phyloP scores from a whole-genome alignment of 2,329 filamentous ascomycete genomes.

The Fusarium sp. region DNA sequence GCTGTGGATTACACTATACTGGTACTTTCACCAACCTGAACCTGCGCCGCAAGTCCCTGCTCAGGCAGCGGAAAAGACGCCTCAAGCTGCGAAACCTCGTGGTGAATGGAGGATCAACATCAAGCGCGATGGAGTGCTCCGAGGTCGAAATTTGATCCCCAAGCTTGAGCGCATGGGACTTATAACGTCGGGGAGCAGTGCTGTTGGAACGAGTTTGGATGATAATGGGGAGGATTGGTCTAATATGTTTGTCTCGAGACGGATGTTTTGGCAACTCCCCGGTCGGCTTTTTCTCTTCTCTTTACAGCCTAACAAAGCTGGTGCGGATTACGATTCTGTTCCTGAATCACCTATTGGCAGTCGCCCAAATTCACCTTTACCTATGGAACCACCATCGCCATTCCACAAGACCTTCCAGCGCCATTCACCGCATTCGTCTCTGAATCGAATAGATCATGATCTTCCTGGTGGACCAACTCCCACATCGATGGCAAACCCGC shows the following conservation, averaged over 20 bases:
- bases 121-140: slow-evolving; percentile 86
- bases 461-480: slow-evolving; percentile 53
- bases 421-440: slow-evolving; percentile 43
- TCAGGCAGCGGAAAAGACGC: slow-evolving; percentile 71
- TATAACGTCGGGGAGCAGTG: slow-evolving; percentile 78
- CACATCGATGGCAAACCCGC: slow-evolving; percentile 44
- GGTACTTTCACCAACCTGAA: slow-evolving; percentile 93
- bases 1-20: slow-evolving; percentile 93
- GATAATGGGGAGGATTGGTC: slow-evolving; percentile 74
- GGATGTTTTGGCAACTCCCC: slow-evolving; percentile 92
- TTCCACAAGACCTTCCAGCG: slow-evolving; percentile 39
- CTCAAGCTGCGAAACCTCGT: slow-evolving; percentile 74
- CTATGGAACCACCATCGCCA: slow-evolving; percentile 41
- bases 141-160: slow-evolving; percentile 82
- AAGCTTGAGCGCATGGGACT: slow-evolving; percentile 96
- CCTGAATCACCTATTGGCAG: slow-evolving; percentile 64
- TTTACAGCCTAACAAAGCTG: slow-evolving; percentile 66
- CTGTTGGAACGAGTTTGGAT: slow-evolving; percentile 73
- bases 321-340: slow-evolving; percentile 46
- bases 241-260: slow-evolving; percentile 82
- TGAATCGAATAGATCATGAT: slow-evolving; percentile 47
- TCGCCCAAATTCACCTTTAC: slow-evolving; percentile 62
- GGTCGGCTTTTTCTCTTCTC: slow-evolving; percentile 89
- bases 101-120: slow-evolving; percentile 90
- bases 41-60: slow-evolving; percentile 73